Percentiles rank a stretch among this genome's conserved stretches.
These are phyloP conservation scores for Gypsophila paniculata DNA, from an alignment of 179 eudicot species.

Conservation along the genomic window DNA sequence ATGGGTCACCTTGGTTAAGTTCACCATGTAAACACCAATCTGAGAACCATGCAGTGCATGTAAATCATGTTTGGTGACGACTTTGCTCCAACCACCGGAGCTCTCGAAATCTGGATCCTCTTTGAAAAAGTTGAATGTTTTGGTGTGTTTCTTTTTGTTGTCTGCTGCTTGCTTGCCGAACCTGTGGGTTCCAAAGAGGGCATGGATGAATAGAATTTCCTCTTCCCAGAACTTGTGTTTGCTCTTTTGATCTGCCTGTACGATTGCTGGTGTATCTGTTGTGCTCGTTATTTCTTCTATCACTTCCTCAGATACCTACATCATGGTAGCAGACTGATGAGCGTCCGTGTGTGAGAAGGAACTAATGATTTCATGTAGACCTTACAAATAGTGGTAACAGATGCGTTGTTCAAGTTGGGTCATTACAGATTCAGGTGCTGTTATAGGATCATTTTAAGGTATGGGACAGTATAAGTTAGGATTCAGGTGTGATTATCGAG, in stretches of 20 bases:
- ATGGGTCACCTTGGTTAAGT: constrained; percentile 49
- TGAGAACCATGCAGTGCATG: constrained; percentile 42
- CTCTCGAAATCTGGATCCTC: constrained; percentile 60
- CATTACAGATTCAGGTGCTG: too few relatives aligned
- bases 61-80: constrained; percentile 46
- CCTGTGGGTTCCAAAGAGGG: constrained; percentile 34
- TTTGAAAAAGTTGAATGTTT: constrained; percentile 52
- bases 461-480: too few relatives aligned
- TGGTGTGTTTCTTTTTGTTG: constrained; percentile 50
- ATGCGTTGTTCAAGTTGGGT: too few relatives aligned
- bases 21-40: constrained; percentile 69
- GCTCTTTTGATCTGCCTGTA: constrained; percentile 33
- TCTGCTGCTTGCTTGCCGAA: constrained; percentile 25
- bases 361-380: too few relatives aligned
- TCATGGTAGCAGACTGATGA: background rate
- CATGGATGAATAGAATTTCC: constrained; percentile 34
- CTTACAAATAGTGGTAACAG: too few relatives aligned
- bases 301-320: constrained; percentile 53
- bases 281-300: constrained; percentile 54
- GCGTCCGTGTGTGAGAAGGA: too few relatives aligned
- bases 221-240: constrained; percentile 38
- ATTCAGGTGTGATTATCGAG: too few relatives aligned
- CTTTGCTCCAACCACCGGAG: constrained; percentile 69
- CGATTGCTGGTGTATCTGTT: constrained; percentile 46
- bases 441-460: too few relatives aligned